A percentile compares a stretch with the other conserved stretches of the same genome.
Conservation (phyloP, 2,329 filamentous ascomycete genomes). For the Cercospora sp. region DNA sequence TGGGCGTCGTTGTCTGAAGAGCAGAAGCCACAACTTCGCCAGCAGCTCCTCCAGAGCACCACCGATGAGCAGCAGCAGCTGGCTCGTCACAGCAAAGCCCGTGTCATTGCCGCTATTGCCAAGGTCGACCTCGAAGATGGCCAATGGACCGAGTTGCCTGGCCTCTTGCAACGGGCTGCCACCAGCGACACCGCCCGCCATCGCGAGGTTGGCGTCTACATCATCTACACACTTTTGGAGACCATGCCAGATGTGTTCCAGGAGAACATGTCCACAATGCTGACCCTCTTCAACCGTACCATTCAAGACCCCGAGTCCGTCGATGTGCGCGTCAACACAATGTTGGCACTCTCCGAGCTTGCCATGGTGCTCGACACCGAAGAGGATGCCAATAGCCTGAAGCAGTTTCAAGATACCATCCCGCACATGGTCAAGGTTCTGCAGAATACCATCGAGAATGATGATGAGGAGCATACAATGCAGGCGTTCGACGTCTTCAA, state of each 20-base stretch:
- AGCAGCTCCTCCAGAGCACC: constrained; percentile 79
- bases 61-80: constrained; percentile 75
- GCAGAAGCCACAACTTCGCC: constrained; percentile 78
- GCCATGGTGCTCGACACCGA: constrained; percentile 86
- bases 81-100: constrained; percentile 81
- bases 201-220: constrained; percentile 88
- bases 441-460: constrained; percentile 74
- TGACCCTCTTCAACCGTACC: constrained; percentile 79
- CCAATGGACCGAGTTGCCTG: constrained; percentile 80
- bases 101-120: constrained; percentile 84
- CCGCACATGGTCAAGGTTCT: constrained; percentile 88
- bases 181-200: constrained; percentile 73
- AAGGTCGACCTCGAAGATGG: constrained; percentile 83
- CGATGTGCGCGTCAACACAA: constrained; percentile 91
- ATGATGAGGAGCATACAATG: constrained; percentile 80
- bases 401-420: constrained; percentile 75
- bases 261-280: constrained; percentile 76
- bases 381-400: constrained; percentile 72
- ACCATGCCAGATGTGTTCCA: constrained; percentile 81
- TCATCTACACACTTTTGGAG: constrained; percentile 89
- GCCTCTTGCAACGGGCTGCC: constrained; percentile 75
- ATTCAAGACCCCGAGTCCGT: constrained; percentile 88
- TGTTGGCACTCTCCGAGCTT: constrained; percentile 84
- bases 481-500: constrained; percentile 97
- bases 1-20: constrained; percentile 73